Base-by-base conservation (phyloP, 129 eudicot species). In the Escallonia herrerae region DNA sequence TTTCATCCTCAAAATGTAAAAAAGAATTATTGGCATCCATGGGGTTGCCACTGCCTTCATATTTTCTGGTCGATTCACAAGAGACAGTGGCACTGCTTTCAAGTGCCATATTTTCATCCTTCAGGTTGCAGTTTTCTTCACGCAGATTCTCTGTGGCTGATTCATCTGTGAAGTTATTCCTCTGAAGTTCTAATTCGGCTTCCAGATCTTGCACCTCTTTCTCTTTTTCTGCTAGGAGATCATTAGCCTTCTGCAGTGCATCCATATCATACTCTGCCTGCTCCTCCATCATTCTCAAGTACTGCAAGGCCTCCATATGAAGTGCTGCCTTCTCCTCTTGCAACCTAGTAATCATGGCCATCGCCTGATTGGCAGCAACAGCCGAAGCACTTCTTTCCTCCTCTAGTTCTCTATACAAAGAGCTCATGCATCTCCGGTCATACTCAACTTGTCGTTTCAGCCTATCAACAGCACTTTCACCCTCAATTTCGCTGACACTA, bases 211-310 rank as follows among this genome's bases (percentile, higher is more conserved):
- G 90, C 57, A 91, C 54, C 67, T 84, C 88, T 40, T 74, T 80
- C 68, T 91, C 97, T 78, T 70, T 91, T 65, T 91, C 97, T 61
- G 87, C 82, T 2, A 91, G 77, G 10, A 84, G 76, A 43, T 84
- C 95, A 43, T 91, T 87, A 59, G 97, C 88, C 74, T 78, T 91
- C 60, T 79, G 84, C 46, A 91, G 75, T 8, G 95, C 97, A 62
- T 91, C 95, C 86, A 85, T 76, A 62, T 91, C 95, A 50, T 87
- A 81, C 79, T 84, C 95, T 0, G 97, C 95, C 73, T 91, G 95
- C 56, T 91, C 97, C 70, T 91, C 97, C 97, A 91, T 91, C 95
- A 91, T 91, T 76, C 97, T 72, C 10, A 91, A 65, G 60, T 85
- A 85, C 65, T 91, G 97, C 74, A 76, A 75, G 11, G 95, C 93